These are phyloP conservation scores for Lactuca sativa DNA, from an alignment of 129 eudicot species.

Conservation along the genomic window DNA sequence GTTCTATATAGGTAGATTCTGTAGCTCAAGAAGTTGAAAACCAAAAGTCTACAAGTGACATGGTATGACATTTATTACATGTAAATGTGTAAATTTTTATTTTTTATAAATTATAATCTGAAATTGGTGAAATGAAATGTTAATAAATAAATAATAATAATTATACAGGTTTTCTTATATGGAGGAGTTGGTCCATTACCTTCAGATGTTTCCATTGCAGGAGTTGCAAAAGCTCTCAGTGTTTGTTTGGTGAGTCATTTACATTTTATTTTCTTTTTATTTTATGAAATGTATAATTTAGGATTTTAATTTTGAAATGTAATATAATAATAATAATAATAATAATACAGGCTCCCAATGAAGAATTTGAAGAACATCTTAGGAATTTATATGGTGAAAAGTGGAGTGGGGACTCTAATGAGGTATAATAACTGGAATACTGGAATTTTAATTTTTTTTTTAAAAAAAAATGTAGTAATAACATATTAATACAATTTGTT, in stretches of 20 bases:
- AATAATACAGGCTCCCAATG: constrained; percentile 65
- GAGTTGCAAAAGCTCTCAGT: constrained; percentile 63
- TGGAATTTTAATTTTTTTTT: not conserved
- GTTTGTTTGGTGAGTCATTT: constrained; percentile 44
- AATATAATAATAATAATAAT: too few relatives aligned
- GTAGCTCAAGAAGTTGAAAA: constrained; percentile 74
- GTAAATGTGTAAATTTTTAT: not conserved
- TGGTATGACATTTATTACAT: constrained; percentile 44
- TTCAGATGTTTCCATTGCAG: constrained; percentile 73
- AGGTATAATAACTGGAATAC: constrained; percentile 35
- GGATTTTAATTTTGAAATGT: not conserved
- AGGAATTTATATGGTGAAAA: constrained; percentile 57
- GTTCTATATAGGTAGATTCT: constrained; percentile 51
- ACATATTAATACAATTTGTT: too few relatives aligned
- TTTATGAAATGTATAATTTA: constrained; percentile 1
- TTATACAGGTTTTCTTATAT: constrained; percentile 62
- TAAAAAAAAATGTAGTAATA: not conserved
- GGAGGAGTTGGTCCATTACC: constrained; percentile 83
- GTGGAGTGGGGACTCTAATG: constrained; percentile 70
- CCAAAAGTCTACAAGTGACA: constrained; percentile 49
- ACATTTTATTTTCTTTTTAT: not conserved
- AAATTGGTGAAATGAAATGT: not conserved
- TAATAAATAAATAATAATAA: too few relatives aligned
- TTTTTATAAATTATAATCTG: too few relatives aligned
- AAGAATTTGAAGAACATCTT: constrained; percentile 72